phyloP scores from a whole-genome alignment of 306 rosid species.

The Malus asiatica region DNA sequence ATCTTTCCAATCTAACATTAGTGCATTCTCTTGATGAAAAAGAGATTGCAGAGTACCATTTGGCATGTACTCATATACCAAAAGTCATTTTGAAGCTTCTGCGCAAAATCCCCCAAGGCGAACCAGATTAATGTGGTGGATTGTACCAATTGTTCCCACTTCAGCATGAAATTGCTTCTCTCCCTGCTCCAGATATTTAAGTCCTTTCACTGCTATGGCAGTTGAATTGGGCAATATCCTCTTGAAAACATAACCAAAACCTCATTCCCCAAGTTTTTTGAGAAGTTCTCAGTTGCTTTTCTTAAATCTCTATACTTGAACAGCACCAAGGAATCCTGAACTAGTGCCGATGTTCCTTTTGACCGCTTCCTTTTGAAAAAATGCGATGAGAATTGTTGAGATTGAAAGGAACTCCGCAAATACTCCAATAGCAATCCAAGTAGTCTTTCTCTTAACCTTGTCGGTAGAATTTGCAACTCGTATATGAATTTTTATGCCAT shows the following conservation, averaged over 20 bases:
- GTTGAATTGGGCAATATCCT: not conserved
- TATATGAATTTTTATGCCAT: not conserved
- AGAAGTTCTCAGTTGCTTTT: not conserved
- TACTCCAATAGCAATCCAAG: not conserved
- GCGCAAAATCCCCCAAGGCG: not conserved
- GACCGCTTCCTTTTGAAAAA: not conserved
- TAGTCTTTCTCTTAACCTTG: not conserved
- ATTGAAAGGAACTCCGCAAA: not conserved
- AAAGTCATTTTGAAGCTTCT: not conserved
- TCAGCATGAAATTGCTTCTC: not conserved
- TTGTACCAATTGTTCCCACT: not conserved
- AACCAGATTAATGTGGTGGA: not conserved
- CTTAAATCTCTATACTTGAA: not conserved
- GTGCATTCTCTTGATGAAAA: not conserved
- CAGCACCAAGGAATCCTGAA: not conserved
- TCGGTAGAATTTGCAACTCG: not conserved
- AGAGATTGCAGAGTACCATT: not conserved
- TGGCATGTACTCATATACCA: not conserved
- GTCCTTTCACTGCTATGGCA: not conserved
- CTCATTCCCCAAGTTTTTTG: not conserved
- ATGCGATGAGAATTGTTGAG: not conserved
- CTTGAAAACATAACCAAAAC: not conserved
- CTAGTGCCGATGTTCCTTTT: too few species aligned
- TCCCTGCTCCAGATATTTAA: not conserved
- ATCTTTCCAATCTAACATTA: constrained; percentile 7